Conservation (phyloP, 1,139 yeast species). For the Wickerhamiella pararugosa region DNA sequence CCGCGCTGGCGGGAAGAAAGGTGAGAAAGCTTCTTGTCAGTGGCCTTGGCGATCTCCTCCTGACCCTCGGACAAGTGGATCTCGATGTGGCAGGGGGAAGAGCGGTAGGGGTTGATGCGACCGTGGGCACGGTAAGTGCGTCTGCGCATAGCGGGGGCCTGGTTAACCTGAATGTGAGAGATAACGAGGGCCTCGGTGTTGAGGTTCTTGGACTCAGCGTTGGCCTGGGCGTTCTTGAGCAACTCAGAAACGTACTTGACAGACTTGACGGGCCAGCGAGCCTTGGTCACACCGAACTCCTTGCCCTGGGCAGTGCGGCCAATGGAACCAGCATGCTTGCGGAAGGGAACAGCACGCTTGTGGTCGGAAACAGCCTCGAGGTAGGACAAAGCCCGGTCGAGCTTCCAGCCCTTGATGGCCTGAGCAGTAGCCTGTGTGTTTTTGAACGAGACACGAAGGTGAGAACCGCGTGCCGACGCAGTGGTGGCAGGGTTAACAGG, state of each 20-base stretch:
- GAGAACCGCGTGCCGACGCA: constrained; percentile 98
- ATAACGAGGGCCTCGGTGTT: constrained; percentile 86
- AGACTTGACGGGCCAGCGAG: constrained; percentile 99
- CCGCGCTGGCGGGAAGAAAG: constrained; percentile 86
- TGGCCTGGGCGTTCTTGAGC: constrained; percentile 94
- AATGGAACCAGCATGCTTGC: constrained; percentile 91
- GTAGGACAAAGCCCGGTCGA: constrained; percentile 91
- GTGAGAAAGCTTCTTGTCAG: constrained; percentile 69
- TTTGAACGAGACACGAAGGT: constrained; percentile 99
- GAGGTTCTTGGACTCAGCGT: constrained; percentile 98
- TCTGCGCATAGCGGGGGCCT: constrained; percentile 99
- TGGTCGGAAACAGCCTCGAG: constrained; percentile 93
- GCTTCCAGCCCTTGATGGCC: constrained; percentile 96
- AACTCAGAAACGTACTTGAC: constrained; percentile 91
- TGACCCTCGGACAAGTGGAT: constrained; percentile 90
- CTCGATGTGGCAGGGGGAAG: constrained; percentile 98
- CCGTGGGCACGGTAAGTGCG: constrained; percentile 99
- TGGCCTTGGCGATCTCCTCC: constrained; percentile 88
- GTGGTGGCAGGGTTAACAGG: constrained; percentile 99
- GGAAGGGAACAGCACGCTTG: constrained; percentile 99
- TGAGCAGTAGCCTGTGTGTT: constrained; percentile 99
- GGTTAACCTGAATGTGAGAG: constrained; percentile 99
- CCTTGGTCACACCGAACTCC: constrained; percentile 99
- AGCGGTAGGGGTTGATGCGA: constrained; percentile 98
- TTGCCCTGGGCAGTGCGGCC: constrained; percentile 99